Evolutionary conservation across 331 rosid species (phyloP).

Genomic region (Prunus yedoensis): DNA sequence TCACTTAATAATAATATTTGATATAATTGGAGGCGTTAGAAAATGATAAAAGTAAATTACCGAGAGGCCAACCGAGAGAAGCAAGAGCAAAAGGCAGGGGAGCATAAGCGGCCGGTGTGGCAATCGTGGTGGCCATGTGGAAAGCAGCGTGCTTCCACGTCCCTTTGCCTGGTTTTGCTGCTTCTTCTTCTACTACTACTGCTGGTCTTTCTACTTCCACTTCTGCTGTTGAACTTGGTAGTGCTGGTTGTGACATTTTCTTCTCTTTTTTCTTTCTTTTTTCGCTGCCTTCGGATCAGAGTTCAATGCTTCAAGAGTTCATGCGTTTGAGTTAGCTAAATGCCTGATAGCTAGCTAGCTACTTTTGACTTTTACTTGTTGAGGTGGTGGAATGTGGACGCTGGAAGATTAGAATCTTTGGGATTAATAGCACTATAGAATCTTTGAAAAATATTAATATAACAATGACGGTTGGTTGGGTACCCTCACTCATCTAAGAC

Average conservation of each 20-base stretch:
- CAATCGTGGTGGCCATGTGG: slow-evolving; percentile 79
- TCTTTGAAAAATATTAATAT: background rate
- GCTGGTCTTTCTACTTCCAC: background rate
- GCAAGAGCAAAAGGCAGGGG: slow-evolving; percentile 80
- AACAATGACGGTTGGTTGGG: background rate
- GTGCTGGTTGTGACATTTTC: background rate
- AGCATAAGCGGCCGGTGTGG: slow-evolving; percentile 82
- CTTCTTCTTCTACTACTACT: slow-evolving; percentile 23
- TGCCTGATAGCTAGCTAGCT: background rate
- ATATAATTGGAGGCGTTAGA: background rate
- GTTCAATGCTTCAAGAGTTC: background rate
- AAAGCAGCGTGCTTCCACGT: slow-evolving; percentile 76
- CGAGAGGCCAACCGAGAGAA: slow-evolving; percentile 77
- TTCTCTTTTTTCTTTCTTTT: background rate
- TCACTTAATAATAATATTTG: background rate
- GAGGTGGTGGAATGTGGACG: background rate
- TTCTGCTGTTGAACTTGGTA: background rate
- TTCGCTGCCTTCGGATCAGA: background rate
- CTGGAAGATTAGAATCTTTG: background rate
- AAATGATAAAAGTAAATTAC: slow-evolving; percentile 19
- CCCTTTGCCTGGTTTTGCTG: slow-evolving; percentile 33
- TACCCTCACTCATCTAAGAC: too few species aligned
- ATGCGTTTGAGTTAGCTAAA: background rate
- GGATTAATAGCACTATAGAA: background rate
- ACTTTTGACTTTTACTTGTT: slow-evolving; percentile 5